Percentiles rank a stretch among this genome's conserved stretches.
Evolutionary conservation across 1,284 basidiomycete species (phyloP).

Genomic region (Microbotryomycetes sp.): DNA sequence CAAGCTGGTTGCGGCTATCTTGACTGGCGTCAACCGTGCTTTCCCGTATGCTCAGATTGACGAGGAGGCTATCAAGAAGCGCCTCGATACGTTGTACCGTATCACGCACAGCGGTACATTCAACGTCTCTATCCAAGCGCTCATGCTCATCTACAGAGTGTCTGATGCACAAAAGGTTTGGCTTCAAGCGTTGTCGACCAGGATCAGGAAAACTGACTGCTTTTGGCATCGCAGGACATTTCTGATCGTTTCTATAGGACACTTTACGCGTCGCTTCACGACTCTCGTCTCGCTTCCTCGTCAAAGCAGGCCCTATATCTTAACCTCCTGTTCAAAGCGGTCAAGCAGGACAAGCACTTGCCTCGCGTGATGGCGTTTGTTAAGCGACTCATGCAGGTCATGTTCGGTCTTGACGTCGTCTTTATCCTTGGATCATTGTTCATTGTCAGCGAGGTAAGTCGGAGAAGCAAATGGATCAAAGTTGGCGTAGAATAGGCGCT

Average conservation of each 20-base stretch:
- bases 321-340: conserved; percentile 85
- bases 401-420: conserved; percentile 66
- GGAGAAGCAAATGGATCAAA: too few relatives aligned
- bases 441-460: conserved; percentile 48
- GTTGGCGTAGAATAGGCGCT: too few relatives aligned
- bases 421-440: conserved; percentile 83
- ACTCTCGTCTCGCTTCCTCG: conserved; percentile 69
- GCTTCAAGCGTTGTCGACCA: conserved; percentile 39
- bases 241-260: conserved; percentile 83
- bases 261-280: conserved; percentile 80
- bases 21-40: conserved; percentile 93
- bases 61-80: conserved; percentile 62
- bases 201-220: conserved; percentile 25
- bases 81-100: conserved; percentile 88
- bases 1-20: conserved; percentile 78
- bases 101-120: conserved; percentile 87
- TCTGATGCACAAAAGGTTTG: conserved; percentile 40
- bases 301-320: conserved; percentile 97
- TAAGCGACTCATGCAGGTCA: conserved; percentile 76
- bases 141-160: conserved; percentile 87
- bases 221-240: conserved; percentile 45
- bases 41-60: conserved; percentile 78
- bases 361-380: conserved; percentile 75
- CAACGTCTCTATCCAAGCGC: conserved; percentile 91
- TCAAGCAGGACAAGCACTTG: conserved; percentile 66